A percentile compares a stretch with the other conserved stretches of the same genome.
These are phyloP conservation scores for Daldinia sp. DNA, from an alignment of 2,329 filamentous ascomycete genomes.

Conservation along the genomic window DNA sequence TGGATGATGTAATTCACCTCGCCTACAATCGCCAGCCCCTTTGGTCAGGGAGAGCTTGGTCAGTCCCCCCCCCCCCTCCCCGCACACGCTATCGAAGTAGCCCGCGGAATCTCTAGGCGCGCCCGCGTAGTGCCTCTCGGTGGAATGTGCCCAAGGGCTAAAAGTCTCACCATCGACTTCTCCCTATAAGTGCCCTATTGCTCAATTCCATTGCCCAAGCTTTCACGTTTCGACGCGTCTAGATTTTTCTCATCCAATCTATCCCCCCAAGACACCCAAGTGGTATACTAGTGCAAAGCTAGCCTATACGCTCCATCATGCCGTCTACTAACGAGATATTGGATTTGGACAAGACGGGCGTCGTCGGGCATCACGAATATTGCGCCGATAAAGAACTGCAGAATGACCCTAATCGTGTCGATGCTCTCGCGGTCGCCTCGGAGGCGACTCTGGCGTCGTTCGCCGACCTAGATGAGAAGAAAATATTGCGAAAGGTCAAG, in stretches of 20 bases:
- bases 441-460: constrained; percentile 43
- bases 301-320: constrained; percentile 29
- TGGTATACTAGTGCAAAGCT: neutral
- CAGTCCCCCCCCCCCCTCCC: neutral
- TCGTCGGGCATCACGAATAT: constrained; percentile 26
- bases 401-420: constrained; percentile 35
- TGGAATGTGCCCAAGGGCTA: constrained; percentile 23
- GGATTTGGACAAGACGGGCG: constrained; percentile 28
- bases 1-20: neutral
- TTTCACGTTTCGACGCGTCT: neutral
- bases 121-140: constrained; percentile 22
- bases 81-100: constrained; percentile 14
- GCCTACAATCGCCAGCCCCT: neutral
- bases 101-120: constrained; percentile 5
- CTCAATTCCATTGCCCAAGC: neutral
- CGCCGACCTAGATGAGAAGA: constrained; percentile 62
- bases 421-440: constrained; percentile 35
- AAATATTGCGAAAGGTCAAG: constrained; percentile 63
- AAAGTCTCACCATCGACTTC: neutral
- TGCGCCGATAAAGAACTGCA: constrained; percentile 9
- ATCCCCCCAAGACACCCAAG: neutral
- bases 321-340: constrained; percentile 32
- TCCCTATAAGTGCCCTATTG: neutral
- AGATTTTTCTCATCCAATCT: neutral
- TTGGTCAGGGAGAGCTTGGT: constrained; percentile 7